These are phyloP conservation scores for Litsea cubeba DNA, from an alignment of 164 flowering plant genomes.

Conservation along the genomic window DNA sequence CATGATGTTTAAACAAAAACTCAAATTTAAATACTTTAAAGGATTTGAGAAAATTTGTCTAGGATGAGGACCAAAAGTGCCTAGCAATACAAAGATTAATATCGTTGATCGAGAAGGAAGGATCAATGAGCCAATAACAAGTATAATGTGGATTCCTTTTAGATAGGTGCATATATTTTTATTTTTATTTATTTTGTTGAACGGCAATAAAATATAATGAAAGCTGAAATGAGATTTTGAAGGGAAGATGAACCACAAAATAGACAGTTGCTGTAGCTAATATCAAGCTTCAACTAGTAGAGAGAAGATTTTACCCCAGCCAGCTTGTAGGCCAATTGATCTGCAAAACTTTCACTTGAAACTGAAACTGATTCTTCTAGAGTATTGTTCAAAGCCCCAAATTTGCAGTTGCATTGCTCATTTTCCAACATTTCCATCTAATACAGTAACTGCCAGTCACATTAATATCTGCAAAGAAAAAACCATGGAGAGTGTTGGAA, in stretches of 20 bases:
- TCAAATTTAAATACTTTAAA: background rate
- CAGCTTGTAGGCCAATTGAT: slow-evolving; percentile 18
- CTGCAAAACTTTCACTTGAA: slow-evolving; percentile 13
- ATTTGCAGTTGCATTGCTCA: slow-evolving; percentile 10
- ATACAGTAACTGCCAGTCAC: slow-evolving; percentile 8
- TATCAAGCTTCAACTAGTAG: background rate
- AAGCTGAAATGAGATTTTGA: background rate
- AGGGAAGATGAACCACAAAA: background rate
- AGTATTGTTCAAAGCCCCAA: slow-evolving; percentile 5
- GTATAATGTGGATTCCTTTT: background rate
- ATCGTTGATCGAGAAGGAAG: background rate
- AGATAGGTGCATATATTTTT: too few species aligned
- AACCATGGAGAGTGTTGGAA: background rate
- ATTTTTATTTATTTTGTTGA: too few species aligned
- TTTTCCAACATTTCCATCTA: slow-evolving; percentile 12
- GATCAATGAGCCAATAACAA: background rate
- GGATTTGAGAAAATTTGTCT: background rate
- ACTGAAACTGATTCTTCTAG: slow-evolving; percentile 8
- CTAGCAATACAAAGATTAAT: background rate
- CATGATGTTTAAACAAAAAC: background rate
- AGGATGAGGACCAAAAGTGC: background rate
- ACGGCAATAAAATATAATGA: background rate
- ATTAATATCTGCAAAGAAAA: background rate
- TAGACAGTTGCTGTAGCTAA: background rate
- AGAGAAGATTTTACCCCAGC: slow-evolving; percentile 21